A percentile compares a stretch with the other conserved stretches of the same genome.
Conservation (phyloP, 2,329 filamentous ascomycete genomes). For the Geosmithia morbida region DNA sequence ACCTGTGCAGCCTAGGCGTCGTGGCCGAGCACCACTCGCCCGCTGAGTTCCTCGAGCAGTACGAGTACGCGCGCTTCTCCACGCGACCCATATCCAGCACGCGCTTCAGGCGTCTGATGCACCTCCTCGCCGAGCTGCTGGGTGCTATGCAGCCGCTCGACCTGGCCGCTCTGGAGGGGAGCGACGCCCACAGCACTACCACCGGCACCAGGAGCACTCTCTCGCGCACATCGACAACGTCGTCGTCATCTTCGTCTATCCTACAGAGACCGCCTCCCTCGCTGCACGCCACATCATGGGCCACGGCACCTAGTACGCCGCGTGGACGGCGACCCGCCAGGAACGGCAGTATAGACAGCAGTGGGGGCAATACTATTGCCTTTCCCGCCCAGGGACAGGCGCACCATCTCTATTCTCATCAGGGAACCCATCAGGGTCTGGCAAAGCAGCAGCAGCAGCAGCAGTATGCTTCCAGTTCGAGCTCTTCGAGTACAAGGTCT, state of each 20-base stretch:
- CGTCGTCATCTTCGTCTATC: neutral
- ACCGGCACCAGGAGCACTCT: neutral
- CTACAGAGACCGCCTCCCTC: neutral
- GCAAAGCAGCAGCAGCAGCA: no score
- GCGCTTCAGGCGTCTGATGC: constrained; percentile 69
- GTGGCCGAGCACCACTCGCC: constrained; percentile 23
- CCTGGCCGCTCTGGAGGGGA: constrained; percentile 29
- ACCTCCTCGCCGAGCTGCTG: constrained; percentile 67
- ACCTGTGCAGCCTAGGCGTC: constrained; percentile 55
- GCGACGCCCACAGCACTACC: constrained; percentile 4
- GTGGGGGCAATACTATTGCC: neutral
- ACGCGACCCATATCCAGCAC: constrained; percentile 49
- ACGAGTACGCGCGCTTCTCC: constrained; percentile 79
- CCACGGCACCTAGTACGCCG: constrained; percentile 38
- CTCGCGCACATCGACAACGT: no score
- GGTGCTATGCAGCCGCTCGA: constrained; percentile 58
- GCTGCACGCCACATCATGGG: neutral
- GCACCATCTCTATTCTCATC: neutral
- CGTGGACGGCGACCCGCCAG: constrained; percentile 23
- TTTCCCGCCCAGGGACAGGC: no score
- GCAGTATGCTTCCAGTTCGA: constrained; percentile 8
- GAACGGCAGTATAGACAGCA: neutral
- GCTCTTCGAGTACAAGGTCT: constrained; percentile 25
- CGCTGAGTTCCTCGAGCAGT: constrained; percentile 54
- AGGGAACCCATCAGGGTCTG: no score